Evolutionary conservation across 306 rosid genomes (phyloP).

Genomic region (Casuarina cunninghamiana): DNA sequence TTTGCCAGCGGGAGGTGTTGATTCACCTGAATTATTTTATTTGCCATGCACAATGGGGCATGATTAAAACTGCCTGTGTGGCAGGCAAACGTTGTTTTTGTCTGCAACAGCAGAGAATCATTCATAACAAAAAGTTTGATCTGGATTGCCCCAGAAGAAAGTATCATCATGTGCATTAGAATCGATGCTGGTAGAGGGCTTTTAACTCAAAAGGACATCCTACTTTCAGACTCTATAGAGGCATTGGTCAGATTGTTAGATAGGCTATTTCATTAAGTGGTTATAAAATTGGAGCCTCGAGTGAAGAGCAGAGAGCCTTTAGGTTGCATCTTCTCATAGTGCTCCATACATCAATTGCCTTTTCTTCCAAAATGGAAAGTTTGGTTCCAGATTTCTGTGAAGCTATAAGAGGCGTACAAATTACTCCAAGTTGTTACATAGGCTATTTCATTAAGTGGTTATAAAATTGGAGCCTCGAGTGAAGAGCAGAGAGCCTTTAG

Average conservation of each 20-base stretch:
- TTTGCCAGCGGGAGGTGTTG: neutral
- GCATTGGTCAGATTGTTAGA: neutral
- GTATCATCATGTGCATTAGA: neutral
- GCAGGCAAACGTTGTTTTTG: neutral
- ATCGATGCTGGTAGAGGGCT: neutral
- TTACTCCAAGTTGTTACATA: neutral
- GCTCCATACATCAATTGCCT: constrained; percentile 50
- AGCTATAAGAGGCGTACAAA: constrained; percentile 30
- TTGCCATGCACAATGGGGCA: neutral
- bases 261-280: neutral
- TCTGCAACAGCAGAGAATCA: neutral
- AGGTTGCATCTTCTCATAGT: constrained; percentile 55
- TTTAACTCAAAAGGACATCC: neutral
- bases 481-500: constrained; percentile 48
- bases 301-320: constrained; percentile 52
- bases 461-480: constrained; percentile 53
- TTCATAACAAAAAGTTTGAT: neutral
- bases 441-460: neutral
- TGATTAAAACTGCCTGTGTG: neutral
- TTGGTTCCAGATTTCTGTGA: constrained; percentile 29
- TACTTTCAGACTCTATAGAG: neutral
- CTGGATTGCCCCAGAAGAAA: neutral
- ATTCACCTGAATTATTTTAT: neutral
- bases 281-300: constrained; percentile 46
- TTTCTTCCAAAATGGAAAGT: constrained; percentile 28